Conservation (phyloP, 768 basidiomycete species). For the Russula sp. region DNA sequence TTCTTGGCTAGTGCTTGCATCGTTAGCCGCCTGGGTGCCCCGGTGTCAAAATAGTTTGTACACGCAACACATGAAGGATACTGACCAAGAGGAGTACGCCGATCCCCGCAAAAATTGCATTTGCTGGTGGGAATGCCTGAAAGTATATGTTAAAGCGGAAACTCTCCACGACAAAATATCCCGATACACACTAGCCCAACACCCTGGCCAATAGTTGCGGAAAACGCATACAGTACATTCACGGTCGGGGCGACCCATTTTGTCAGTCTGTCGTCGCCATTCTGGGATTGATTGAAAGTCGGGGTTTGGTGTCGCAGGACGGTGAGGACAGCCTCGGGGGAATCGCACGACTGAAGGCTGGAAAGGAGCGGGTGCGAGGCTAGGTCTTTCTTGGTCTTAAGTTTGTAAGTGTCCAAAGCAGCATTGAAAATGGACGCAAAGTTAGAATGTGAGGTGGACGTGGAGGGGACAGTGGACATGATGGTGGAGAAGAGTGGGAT, state of each 20-base stretch:
- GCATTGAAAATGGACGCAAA: neutral
- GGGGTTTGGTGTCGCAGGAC: slow-evolving; percentile 1
- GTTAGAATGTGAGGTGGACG: neutral
- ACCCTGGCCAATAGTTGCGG: neutral
- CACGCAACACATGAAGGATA: neutral
- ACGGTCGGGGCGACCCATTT: neutral
- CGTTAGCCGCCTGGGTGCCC: too few species aligned
- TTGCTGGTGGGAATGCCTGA: neutral
- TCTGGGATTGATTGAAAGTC: neutral
- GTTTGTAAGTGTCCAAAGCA: neutral
- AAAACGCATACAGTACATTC: neutral
- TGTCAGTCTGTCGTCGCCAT: neutral
- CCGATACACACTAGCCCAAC: neutral
- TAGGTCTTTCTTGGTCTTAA: neutral
- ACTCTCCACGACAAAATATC: neutral
- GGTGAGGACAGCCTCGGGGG: neutral
- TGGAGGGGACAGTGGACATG: neutral
- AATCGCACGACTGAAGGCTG: neutral
- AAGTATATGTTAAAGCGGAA: neutral
- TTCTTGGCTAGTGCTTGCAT: too few species aligned
- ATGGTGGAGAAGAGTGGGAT: neutral
- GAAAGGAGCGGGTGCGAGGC: neutral
- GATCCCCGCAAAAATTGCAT: neutral
- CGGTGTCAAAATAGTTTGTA: neutral
- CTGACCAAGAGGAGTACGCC: neutral